These are phyloP conservation scores for Pyrus bretschneideri DNA, from an alignment of 306 rosid species.

Conservation along the genomic window DNA sequence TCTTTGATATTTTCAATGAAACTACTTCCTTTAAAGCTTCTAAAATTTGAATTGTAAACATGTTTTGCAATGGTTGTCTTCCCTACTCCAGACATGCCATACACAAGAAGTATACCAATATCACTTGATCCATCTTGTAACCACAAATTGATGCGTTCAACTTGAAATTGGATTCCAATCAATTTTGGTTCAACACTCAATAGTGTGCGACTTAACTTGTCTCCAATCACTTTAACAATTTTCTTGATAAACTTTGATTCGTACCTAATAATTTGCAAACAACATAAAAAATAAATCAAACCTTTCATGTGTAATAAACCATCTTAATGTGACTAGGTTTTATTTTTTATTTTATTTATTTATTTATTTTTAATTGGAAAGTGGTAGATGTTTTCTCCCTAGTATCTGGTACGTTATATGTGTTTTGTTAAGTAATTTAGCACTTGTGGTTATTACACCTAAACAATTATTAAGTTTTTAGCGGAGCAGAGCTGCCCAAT, in stretches of 20 bases:
- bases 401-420: no score
- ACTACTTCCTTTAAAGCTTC: not conserved
- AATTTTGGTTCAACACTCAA: not conserved
- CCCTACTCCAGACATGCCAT: not conserved
- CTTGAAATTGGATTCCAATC: not conserved
- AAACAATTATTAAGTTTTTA: no score
- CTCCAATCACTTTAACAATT: no score
- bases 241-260: not conserved
- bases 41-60: not conserved
- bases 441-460: no score
- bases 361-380: no score
- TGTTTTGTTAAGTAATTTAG: no score
- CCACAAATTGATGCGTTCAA: not conserved
- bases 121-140: not conserved
- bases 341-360: no score
- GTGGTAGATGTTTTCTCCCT: no score
- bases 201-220: no score
- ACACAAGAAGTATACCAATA: not conserved
- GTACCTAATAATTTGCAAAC: not conserved
- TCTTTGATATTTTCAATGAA: not conserved
- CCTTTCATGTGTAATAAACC: not conserved
- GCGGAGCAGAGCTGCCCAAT: no score
- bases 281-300: not conserved
- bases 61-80: not conserved
- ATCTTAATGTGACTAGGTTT: no score